Percentiles rank a stretch among this genome's conserved stretches.
phyloP scores from a whole-genome alignment of 139 green algal species.

The Dunaliella primolecta region DNA sequence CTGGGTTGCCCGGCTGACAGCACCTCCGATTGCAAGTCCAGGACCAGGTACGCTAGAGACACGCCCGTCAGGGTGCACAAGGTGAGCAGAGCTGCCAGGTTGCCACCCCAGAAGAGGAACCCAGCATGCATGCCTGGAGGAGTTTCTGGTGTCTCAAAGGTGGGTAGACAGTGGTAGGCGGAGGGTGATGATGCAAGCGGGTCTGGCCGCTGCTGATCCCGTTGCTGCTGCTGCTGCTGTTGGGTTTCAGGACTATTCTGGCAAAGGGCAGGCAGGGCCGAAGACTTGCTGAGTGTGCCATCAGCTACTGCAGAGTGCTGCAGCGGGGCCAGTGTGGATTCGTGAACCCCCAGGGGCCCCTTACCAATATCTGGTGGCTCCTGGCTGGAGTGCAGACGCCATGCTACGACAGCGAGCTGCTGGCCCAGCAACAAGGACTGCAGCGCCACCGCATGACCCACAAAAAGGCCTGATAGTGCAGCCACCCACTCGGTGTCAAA shows the following conservation, averaged over 20 bases:
- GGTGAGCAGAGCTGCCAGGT: not conserved
- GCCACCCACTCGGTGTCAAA: slow-evolving; percentile 45
- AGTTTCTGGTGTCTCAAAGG: too few species aligned
- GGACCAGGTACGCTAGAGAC: not conserved
- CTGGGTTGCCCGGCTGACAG: not conserved
- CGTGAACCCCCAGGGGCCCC: too few species aligned
- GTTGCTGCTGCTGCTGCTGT: slow-evolving; percentile 8
- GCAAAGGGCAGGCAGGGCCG: too few species aligned
- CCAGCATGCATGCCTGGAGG: too few species aligned
- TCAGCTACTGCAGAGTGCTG: too few species aligned
- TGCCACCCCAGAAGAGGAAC: not conserved
- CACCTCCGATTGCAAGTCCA: not conserved
- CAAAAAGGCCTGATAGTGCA: slow-evolving; percentile 35
- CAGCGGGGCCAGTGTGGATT: too few species aligned
- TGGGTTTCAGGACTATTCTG: too few species aligned
- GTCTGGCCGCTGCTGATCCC: not conserved
- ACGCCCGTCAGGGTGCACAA: not conserved
- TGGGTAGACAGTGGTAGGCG: not conserved
- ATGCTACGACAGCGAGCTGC: not conserved
- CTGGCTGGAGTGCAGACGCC: too few species aligned
- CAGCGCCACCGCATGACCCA: not conserved
- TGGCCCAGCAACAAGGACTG: not conserved
- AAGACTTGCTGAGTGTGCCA: too few species aligned
- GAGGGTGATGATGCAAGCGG: not conserved
- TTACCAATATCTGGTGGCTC: too few species aligned